These are phyloP conservation scores for Ascodesmis nigricans DNA, from an alignment of 495 filamentous ascomycete species.

Conservation along the genomic window DNA sequence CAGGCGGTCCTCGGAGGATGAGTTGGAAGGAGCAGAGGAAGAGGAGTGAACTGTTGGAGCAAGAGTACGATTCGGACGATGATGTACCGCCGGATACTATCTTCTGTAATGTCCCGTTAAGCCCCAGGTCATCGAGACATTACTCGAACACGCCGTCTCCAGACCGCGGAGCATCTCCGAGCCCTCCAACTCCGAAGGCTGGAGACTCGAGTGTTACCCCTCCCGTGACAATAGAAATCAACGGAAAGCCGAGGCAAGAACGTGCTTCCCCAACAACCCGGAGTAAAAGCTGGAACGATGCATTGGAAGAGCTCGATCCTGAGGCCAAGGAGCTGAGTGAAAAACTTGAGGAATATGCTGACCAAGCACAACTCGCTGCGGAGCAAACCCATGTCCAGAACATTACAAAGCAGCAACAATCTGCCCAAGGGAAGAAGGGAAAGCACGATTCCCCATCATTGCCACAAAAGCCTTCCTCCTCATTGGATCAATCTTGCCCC, in stretches of 20 bases:
- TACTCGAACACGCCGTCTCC: constrained; percentile 14
- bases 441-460: constrained; percentile 27
- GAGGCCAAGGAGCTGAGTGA: constrained; percentile 79
- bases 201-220: constrained; percentile 5
- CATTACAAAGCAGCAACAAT: neutral
- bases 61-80: constrained; percentile 68
- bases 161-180: constrained; percentile 18
- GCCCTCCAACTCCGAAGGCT: constrained; percentile 24
- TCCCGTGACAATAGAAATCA: constrained; percentile 25
- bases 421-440: constrained; percentile 25
- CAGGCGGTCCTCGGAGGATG: constrained; percentile 16
- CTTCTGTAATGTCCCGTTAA: constrained; percentile 88
- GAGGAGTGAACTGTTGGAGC: constrained; percentile 54
- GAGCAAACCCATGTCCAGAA: constrained; percentile 27
- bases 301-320: constrained; percentile 53
- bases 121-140: constrained; percentile 40
- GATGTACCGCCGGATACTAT: constrained; percentile 82
- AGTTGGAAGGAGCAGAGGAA: constrained; percentile 63
- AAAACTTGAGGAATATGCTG: constrained; percentile 67
- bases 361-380: too few species aligned
- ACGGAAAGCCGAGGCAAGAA: constrained; percentile 26
- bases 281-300: constrained; percentile 69
- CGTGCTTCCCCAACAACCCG: too few species aligned
- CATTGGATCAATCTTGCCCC: too few species aligned
- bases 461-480: constrained; percentile 23